phyloP scores from a whole-genome alignment of 2,329 filamentous ascomycete species.

The Xylaria sp. region DNA sequence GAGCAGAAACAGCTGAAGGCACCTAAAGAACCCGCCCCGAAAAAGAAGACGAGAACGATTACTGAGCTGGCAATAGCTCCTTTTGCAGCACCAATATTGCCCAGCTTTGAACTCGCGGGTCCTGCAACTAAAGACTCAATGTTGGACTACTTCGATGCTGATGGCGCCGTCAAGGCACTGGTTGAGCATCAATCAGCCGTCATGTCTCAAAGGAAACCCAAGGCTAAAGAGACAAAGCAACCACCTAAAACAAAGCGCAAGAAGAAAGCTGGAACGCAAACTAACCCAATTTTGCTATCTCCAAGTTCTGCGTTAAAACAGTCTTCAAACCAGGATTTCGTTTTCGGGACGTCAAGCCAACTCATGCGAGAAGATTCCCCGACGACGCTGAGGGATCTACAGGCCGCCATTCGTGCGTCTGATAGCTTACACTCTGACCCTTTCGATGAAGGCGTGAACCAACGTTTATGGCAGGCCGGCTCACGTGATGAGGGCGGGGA shows the following conservation, averaged over 20 bases:
- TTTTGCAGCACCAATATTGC: slow-evolving; percentile 60
- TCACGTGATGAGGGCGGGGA: slow-evolving; percentile 73
- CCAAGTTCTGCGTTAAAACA: slow-evolving; percentile 74
- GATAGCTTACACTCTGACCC: slow-evolving; percentile 56
- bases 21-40: slow-evolving; percentile 62
- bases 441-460: slow-evolving; percentile 49
- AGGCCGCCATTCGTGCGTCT: slow-evolving; percentile 69
- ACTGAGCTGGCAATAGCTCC: slow-evolving; percentile 80
- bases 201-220: slow-evolving; percentile 47
- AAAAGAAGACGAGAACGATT: slow-evolving; percentile 79
- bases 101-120: slow-evolving; percentile 46
- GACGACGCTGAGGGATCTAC: slow-evolving; percentile 69
- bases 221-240: slow-evolving; percentile 52
- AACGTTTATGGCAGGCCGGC: slow-evolving; percentile 75
- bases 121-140: slow-evolving; percentile 51
- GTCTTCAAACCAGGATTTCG: slow-evolving; percentile 75
- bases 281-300: slow-evolving; percentile 69
- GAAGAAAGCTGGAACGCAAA: slow-evolving; percentile 51
- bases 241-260: slow-evolving; percentile 47
- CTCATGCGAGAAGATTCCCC: slow-evolving; percentile 78
- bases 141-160: slow-evolving; percentile 57
- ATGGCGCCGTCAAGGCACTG: slow-evolving; percentile 49
- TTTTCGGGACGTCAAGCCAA: slow-evolving; percentile 90
- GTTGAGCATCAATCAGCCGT: slow-evolving; percentile 48
- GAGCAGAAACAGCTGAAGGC: slow-evolving; percentile 47